A percentile compares a stretch with the other conserved stretches of the same genome.
These are phyloP conservation scores for Colletotrichum endophyticum DNA, from an alignment of 2,329 filamentous ascomycete species.

Conservation along the genomic window DNA sequence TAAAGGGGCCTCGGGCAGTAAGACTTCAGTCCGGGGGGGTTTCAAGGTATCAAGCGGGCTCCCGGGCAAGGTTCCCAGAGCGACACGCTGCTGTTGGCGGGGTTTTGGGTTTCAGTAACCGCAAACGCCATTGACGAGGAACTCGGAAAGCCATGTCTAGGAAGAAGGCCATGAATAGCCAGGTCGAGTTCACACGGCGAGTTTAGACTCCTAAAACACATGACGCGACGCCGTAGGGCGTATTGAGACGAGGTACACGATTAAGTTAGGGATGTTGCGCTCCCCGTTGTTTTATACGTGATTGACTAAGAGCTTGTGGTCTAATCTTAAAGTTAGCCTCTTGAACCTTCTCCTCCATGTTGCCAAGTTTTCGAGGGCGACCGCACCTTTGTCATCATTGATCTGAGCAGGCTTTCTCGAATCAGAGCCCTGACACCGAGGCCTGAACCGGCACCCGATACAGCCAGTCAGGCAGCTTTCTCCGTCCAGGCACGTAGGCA, in stretches of 20 bases:
- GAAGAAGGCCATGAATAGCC: not conserved
- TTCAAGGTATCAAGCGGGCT: not conserved
- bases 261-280: not conserved
- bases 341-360: not conserved
- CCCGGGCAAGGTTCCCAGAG: not conserved
- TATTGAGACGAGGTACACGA: not conserved
- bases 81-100: not conserved
- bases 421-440: not conserved
- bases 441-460: not conserved
- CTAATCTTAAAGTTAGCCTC: not conserved
- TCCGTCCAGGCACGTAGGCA: not conserved
- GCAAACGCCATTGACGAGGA: not conserved
- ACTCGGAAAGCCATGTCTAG: not conserved
- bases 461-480: not conserved
- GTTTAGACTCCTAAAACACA: not conserved
- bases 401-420: not conserved
- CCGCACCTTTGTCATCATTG: not conserved
- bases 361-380: not conserved
- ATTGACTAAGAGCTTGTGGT: not conserved
- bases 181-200: not conserved
- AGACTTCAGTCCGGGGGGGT: not conserved
- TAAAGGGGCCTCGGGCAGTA: not conserved
- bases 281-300: not conserved
- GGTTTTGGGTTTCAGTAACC: not conserved
- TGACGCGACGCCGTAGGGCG: not conserved